Percentiles rank a stretch among this genome's conserved stretches.
phyloP scores from a whole-genome alignment of 2,329 filamentous ascomycete species.

The Ambrosiella beaveri region DNA sequence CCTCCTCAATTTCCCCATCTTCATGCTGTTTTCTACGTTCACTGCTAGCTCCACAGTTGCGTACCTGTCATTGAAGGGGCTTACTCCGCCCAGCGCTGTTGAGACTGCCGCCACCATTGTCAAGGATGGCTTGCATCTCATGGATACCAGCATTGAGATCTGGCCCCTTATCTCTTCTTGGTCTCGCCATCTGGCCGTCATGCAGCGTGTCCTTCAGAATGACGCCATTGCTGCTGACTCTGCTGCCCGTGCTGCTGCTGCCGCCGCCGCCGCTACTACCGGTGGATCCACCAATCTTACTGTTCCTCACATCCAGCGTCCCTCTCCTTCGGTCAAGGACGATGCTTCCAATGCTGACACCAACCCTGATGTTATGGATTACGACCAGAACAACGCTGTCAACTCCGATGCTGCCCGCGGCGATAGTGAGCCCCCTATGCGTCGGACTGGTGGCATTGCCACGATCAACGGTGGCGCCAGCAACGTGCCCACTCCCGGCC shows the following conservation, averaged over 20 bases:
- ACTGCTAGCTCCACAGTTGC: conserved; percentile 43
- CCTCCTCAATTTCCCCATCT: conserved; percentile 43
- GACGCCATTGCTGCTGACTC: conserved; percentile 21
- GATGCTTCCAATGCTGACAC: conserved; percentile 39
- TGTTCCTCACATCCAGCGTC: conserved; percentile 17
- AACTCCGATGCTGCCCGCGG: conserved; percentile 27
- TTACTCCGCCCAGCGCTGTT: conserved; percentile 37
- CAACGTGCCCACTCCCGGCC: conserved; percentile 29
- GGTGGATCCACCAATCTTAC: conserved; percentile 19
- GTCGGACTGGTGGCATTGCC: conserved; percentile 35
- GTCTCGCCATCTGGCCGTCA: conserved; percentile 42
- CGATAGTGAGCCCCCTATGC: conserved; percentile 33
- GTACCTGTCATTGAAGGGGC: conserved; percentile 43
- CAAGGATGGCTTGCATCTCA: conserved; percentile 39
- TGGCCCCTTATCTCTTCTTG: conserved; percentile 43
- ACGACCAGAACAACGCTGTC: conserved; percentile 29
- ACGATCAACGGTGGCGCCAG: conserved; percentile 42
- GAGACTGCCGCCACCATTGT: conserved; percentile 42
- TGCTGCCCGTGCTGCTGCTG: conserved; percentile 18
- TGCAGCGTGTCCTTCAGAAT: conserved; percentile 42
- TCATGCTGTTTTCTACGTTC: conserved; percentile 46
- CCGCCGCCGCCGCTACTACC: conserved; percentile 16
- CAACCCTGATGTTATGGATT: conserved; percentile 40
- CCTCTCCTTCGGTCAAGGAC: conserved; percentile 32
- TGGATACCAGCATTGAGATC: conserved; percentile 39